These are phyloP conservation scores for Cyanidiococcus yangmingshanensis DNA, from an alignment of 23 red algal species.

Conservation along the genomic window DNA sequence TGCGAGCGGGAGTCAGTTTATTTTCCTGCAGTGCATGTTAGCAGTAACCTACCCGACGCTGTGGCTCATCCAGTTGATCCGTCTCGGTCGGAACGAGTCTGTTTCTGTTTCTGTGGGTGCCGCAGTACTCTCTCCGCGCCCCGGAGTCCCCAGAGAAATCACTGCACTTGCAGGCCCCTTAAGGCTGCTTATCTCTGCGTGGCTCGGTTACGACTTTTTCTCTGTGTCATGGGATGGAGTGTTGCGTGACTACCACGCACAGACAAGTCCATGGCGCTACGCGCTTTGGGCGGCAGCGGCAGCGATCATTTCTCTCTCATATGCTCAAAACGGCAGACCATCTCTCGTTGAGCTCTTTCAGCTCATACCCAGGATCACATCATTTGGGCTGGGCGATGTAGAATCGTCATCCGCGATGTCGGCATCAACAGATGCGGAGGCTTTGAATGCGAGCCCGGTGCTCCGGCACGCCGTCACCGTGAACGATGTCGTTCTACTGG, in stretches of 20 bases:
- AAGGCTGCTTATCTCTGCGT: neutral
- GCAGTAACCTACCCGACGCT: neutral
- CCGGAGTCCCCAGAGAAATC: neutral
- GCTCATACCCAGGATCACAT: neutral
- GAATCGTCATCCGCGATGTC: neutral
- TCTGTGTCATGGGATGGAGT: neutral
- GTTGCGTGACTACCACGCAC: neutral
- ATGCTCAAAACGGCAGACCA: neutral
- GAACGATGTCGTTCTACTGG: neutral
- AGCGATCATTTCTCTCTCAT: neutral
- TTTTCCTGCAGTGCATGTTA: neutral
- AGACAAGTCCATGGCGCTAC: neutral
- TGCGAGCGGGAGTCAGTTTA: neutral
- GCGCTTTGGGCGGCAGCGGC: neutral
- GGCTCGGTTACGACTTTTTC: neutral
- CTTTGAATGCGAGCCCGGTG: neutral
- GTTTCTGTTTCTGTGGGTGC: neutral
- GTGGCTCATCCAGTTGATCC: neutral
- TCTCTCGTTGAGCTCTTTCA: neutral
- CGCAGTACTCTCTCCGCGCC: neutral
- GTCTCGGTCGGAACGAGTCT: neutral
- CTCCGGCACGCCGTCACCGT: neutral
- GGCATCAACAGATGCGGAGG: neutral
- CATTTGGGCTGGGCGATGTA: neutral
- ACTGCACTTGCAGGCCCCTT: neutral